These are phyloP conservation scores for Pichia sp. DNA, from an alignment of 1,139 yeast genomes.

Conservation along the genomic window DNA sequence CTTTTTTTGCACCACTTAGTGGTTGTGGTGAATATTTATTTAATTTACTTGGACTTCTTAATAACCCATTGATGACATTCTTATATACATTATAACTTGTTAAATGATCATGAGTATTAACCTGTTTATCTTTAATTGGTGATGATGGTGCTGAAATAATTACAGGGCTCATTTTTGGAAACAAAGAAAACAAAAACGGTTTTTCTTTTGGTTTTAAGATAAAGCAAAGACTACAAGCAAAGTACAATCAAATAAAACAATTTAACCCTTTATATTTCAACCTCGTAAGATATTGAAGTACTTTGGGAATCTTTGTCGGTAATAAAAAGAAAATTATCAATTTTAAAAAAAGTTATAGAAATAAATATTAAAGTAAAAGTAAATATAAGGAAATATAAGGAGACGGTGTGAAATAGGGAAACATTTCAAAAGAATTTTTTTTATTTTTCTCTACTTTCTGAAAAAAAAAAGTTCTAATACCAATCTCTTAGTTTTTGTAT, in stretches of 20 bases:
- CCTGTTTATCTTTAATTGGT: background rate
- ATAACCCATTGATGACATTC: background rate
- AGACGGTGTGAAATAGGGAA: background rate
- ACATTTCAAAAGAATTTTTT: background rate
- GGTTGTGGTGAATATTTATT: background rate
- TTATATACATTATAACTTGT: background rate
- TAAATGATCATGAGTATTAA: background rate
- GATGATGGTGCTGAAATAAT: background rate
- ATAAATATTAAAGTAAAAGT: background rate
- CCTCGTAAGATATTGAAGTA: background rate
- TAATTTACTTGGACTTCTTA: background rate
- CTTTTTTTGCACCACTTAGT: background rate
- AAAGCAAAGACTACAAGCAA: background rate
- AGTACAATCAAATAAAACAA: background rate
- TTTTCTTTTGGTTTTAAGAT: too few relatives aligned
- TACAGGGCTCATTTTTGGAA: background rate
- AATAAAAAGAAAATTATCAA: too few relatives aligned
- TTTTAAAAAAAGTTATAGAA: background rate
- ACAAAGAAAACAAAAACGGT: background rate
- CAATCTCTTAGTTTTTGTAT: background rate
- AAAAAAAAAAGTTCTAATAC: too few relatives aligned
- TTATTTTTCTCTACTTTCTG: too few relatives aligned
- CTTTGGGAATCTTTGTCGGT: background rate
- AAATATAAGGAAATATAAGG: background rate
- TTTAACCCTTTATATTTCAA: background rate